Evolutionary conservation across 495 filamentous ascomycete genomes (phyloP).

Genomic region (Glarea lozoyensis): DNA sequence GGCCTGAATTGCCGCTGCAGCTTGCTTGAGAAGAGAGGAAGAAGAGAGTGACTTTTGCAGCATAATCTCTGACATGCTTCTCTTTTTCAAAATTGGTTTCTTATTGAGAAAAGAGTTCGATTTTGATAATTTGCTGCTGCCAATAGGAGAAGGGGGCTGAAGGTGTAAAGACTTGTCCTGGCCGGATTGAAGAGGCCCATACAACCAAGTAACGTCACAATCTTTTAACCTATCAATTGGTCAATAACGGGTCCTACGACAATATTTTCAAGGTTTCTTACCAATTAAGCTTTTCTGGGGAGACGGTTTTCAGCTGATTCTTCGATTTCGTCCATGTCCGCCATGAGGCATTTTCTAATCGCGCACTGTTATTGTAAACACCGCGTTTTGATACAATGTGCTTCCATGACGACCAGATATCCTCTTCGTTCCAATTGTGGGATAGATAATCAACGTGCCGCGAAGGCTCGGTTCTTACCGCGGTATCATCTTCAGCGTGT

Average conservation of each 20-base stretch:
- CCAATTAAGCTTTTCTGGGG: constrained; percentile 22
- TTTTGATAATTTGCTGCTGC: constrained; percentile 55
- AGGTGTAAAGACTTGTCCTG: constrained; percentile 25
- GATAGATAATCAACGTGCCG: constrained; percentile 95
- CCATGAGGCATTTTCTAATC: constrained; percentile 96
- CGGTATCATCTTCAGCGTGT: constrained; percentile 75
- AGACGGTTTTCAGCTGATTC: constrained; percentile 70
- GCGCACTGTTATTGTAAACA: constrained; percentile 67
- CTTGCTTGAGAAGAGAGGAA: constrained; percentile 87
- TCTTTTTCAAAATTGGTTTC: constrained; percentile 95
- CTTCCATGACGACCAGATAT: constrained; percentile 96
- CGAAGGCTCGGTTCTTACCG: constrained; percentile 67
- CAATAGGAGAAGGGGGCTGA: constrained; percentile 42
- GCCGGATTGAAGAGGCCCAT: constrained; percentile 79
- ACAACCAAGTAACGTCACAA: constrained; percentile 95
- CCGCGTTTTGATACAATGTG: constrained; percentile 74
- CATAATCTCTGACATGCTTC: constrained; percentile 92
- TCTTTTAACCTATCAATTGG: constrained; percentile 77
- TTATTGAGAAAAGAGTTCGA: constrained; percentile 75
- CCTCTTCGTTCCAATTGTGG: constrained; percentile 90
- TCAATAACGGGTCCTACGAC: too few relatives aligned
- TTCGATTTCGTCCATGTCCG: constrained; percentile 91
- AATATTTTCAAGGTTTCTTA: too few relatives aligned
- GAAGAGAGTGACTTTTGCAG: constrained; percentile 84
- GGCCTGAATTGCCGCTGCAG: constrained; percentile 83